Percentiles rank a stretch among this genome's conserved stretches.
These are phyloP conservation scores for Lagerstroemia speciosa DNA, from an alignment of 345 rosid species.

Conservation along the genomic window DNA sequence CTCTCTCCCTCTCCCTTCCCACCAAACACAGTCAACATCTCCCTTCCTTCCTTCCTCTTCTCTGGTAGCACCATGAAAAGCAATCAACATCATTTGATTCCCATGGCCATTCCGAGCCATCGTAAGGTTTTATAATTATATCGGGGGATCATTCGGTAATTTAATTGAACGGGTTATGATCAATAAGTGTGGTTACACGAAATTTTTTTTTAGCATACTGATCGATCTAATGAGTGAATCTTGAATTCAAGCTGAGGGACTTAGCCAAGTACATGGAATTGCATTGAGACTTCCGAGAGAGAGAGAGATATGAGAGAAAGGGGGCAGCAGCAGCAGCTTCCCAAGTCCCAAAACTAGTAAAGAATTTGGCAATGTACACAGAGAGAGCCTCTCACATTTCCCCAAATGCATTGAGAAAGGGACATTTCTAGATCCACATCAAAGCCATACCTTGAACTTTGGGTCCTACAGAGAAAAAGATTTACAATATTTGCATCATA, in stretches of 20 bases:
- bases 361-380: conserved; percentile 25
- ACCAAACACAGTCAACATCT: too few relatives aligned
- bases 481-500: not conserved
- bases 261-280: too few relatives aligned
- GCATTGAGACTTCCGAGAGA: not conserved
- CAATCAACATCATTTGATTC: too few relatives aligned
- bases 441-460: conserved; percentile 46
- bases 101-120: too few relatives aligned
- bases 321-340: not conserved
- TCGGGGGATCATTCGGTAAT: too few relatives aligned
- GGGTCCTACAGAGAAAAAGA: conserved; percentile 9
- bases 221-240: not conserved
- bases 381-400: conserved; percentile 24
- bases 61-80: too few relatives aligned
- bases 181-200: too few relatives aligned
- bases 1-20: not conserved
- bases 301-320: not conserved
- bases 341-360: conserved; percentile 37
- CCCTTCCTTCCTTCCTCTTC: too few relatives aligned
- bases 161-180: too few relatives aligned
- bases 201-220: too few relatives aligned
- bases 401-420: conserved; percentile 35
- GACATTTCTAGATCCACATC: conserved; percentile 36
- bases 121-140: too few relatives aligned
- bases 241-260: too few relatives aligned